These are phyloP conservation scores for Sphaerulina populicola DNA, from an alignment of 2,329 filamentous ascomycete species.

Conservation along the genomic window DNA sequence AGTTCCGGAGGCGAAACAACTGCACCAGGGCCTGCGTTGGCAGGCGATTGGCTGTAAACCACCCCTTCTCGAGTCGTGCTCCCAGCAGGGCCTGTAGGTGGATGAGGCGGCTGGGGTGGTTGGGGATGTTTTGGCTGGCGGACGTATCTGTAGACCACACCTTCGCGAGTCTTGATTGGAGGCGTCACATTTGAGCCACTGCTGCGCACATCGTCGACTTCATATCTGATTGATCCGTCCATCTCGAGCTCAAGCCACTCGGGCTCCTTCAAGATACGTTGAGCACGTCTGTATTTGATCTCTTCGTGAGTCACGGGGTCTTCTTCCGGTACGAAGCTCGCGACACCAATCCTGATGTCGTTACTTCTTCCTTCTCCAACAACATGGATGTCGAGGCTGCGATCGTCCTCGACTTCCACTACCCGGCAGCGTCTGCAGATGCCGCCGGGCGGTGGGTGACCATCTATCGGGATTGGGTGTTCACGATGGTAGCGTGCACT, in stretches of 20 bases:
- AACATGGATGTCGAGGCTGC: conserved; percentile 14
- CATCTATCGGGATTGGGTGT: conserved; percentile 29
- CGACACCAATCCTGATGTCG: conserved; percentile 25
- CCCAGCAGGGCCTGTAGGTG: not conserved
- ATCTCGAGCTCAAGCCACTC: conserved; percentile 19
- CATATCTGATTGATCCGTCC: not conserved
- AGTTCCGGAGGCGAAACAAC: not conserved
- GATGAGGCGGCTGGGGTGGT: not conserved
- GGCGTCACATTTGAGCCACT: not conserved
- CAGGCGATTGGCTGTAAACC: not conserved
- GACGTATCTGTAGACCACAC: conserved; percentile 13
- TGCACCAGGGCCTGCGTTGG: not conserved
- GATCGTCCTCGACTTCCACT: conserved; percentile 22
- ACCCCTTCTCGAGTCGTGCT: not conserved
- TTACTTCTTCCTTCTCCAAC: conserved; percentile 23
- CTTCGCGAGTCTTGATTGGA: not conserved
- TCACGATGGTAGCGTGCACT: conserved; percentile 31
- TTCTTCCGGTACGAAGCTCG: conserved; percentile 21
- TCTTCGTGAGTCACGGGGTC: conserved; percentile 17
- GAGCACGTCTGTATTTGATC: conserved; percentile 12
- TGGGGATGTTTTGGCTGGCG: conserved; percentile 6
- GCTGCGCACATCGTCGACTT: not conserved
- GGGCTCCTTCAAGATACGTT: conserved; percentile 15
- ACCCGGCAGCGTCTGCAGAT: conserved; percentile 32
- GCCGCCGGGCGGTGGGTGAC: conserved; percentile 26